Evolutionary conservation across 2,329 filamentous ascomycete genomes (phyloP), one percentile per base, ranked within the genome.

Genomic region (Nigrospora sphaerica): DNA sequence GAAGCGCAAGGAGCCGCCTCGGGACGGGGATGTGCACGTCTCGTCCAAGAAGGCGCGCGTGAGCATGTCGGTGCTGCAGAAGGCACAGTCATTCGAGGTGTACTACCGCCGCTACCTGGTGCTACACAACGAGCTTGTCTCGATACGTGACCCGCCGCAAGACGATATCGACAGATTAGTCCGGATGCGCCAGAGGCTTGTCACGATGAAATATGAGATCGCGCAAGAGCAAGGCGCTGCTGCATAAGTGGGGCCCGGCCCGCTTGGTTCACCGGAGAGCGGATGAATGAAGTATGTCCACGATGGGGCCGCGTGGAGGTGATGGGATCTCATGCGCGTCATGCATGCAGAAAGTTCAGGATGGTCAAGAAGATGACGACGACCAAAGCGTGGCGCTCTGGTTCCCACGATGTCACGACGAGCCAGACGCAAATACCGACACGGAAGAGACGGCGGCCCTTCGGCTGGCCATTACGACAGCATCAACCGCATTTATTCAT

Each of bases 161-260:
- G 67, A 73, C 14, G 74, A 77, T 57, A 61, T 83, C 44, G 64
- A 66, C 6, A 61, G 74, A 41, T 59, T 84, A 39, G 55, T 74
- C 31, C 70, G 75, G 13, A 77, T 83, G 78, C 73, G 77, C 46
- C 63, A 70, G 28, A 67, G 72, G 32, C 63, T 85, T 41, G 67
- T 73, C 52, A 53, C 53, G n/a, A 73, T 83, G 73, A 84, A 84
- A 69, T 66, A 60, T 52, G 71, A 80, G 48, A 83, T 85, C 39
- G 75, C 80, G 54, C 63, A 62, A 52, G 69, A 73, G 46, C 60
- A 68, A 60, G 58, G 65, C 58, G 46, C 65, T 52, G 52, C 45
- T 16, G 50, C 52, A 17, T 59, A 31, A 43, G 17, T 28, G 23
- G 23, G 23, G 23, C 23, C 23, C 23, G 23, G 23, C 23, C 23